Percentiles rank a stretch among this genome's conserved stretches.
Evolutionary conservation across 1,139 yeast genomes (phyloP).

Genomic region (Lodderomyces metapsilosis): DNA sequence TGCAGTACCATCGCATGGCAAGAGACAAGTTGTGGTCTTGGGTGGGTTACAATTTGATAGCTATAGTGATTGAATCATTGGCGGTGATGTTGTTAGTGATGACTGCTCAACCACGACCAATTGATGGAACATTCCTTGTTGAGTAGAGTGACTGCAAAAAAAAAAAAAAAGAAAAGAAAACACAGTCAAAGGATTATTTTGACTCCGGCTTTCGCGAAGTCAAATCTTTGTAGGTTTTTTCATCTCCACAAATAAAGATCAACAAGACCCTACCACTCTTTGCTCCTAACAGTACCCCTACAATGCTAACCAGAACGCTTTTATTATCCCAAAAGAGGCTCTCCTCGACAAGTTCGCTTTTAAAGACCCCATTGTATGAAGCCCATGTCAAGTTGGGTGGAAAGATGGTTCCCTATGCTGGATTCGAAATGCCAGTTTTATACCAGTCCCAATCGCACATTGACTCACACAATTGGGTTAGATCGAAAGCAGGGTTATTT

Average conservation of each 20-base stretch:
- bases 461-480: slow-evolving; percentile 93
- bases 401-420: slow-evolving; percentile 94
- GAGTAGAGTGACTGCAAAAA: neutral
- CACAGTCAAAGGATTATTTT: neutral
- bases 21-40: slow-evolving; percentile 10
- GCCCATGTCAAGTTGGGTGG: slow-evolving; percentile 79
- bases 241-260: neutral
- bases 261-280: neutral
- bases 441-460: slow-evolving; percentile 82
- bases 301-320: slow-evolving; percentile 12
- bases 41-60: slow-evolving; percentile 15
- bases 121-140: neutral
- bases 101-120: neutral
- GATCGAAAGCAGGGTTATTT: slow-evolving; percentile 82
- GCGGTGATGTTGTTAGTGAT: neutral
- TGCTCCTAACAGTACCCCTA: slow-evolving; percentile 13
- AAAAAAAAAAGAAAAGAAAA: neutral
- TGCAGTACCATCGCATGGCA: slow-evolving; percentile 10
- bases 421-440: slow-evolving; percentile 89
- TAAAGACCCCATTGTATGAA: slow-evolving; percentile 78
- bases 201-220: slow-evolving; percentile 2
- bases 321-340: slow-evolving; percentile 19
- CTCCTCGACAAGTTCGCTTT: slow-evolving; percentile 25
- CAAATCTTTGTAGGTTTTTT: neutral
- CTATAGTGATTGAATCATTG: slow-evolving; percentile 12